phyloP scores from a whole-genome alignment of 129 eudicot species.

The Glebionis coronaria region DNA sequence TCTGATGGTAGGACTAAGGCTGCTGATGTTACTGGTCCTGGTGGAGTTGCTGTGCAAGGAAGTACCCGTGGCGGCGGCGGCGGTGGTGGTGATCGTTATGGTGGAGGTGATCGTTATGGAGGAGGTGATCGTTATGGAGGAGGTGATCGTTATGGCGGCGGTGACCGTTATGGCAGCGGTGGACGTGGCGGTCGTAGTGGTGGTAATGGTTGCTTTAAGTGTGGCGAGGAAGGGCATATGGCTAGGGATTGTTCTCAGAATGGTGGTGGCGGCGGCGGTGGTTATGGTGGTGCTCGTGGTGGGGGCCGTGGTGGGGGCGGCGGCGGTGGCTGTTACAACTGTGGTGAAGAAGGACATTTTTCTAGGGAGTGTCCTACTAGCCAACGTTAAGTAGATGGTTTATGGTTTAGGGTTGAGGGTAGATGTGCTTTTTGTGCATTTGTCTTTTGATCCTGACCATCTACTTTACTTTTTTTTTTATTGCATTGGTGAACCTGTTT shows the following conservation, averaged over 20 bases:
- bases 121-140: constrained; percentile 32
- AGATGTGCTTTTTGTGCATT: no score
- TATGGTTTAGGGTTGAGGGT: no score
- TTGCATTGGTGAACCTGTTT: no score
- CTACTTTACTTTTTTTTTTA: no score
- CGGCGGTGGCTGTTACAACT: constrained; percentile 62
- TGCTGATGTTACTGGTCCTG: constrained; percentile 71
- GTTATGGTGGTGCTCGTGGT: constrained; percentile 41
- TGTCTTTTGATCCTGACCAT: no score
- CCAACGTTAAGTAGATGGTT: background rate
- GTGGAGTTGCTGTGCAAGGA: constrained; percentile 62
- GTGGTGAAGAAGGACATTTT: constrained; percentile 70
- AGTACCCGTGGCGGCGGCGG: constrained; percentile 59
- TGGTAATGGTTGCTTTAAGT: constrained; percentile 33
- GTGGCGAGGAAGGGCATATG: constrained; percentile 43
- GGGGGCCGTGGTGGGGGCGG: constrained; percentile 46
- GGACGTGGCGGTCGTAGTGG: constrained; percentile 29
- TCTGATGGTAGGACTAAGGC: constrained; percentile 79
- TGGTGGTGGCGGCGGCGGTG: constrained; percentile 54
- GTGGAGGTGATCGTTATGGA: constrained; percentile 36
- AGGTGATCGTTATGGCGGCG: constrained; percentile 20
- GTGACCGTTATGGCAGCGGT: constrained; percentile 42
- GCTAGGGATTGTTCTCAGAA: constrained; percentile 46
- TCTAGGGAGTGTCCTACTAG: constrained; percentile 61
- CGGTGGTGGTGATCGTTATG: constrained; percentile 40